Percentiles rank a stretch among this genome's conserved stretches.
These are phyloP conservation scores for Rhazya stricta DNA, from an alignment of 257 asterid species.

Conservation along the genomic window DNA sequence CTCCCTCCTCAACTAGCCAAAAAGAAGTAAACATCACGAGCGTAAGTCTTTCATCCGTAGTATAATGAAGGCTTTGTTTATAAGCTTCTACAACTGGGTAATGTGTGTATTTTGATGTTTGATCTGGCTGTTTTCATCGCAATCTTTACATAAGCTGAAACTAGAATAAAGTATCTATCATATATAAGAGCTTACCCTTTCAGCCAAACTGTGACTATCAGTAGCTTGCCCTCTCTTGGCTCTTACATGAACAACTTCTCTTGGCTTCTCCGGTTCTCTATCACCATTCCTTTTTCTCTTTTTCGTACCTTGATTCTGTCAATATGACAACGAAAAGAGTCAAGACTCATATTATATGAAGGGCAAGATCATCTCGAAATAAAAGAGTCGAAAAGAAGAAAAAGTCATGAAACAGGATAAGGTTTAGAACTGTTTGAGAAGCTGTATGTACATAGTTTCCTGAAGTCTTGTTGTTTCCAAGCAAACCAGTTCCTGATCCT, in stretches of 20 bases:
- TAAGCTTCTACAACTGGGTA: too few species aligned
- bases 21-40: background rate
- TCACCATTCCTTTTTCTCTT: constrained; percentile 60
- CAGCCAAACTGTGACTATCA: constrained; percentile 96
- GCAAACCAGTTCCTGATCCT: constrained; percentile 24
- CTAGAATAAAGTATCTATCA: too few species aligned
- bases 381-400: background rate
- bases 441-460: constrained; percentile 20
- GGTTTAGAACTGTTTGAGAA: background rate
- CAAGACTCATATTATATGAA: background rate
- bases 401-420: background rate
- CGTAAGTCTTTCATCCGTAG: background rate
- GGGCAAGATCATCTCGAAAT: background rate
- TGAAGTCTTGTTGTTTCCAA: constrained; percentile 27
- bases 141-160: background rate
- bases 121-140: background rate
- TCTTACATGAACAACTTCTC: constrained; percentile 94
- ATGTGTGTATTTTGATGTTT: background rate
- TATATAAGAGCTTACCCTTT: constrained; percentile 50
- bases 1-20: constrained; percentile 65
- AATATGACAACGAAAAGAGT: background rate
- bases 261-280: constrained; percentile 47
- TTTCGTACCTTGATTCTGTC: constrained; percentile 44
- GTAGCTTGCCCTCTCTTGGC: constrained; percentile 99
- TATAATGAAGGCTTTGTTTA: too few species aligned